phyloP scores from a whole-genome alignment of 192 early-diverging fungal genomes.

The Coemansia sp. region DNA sequence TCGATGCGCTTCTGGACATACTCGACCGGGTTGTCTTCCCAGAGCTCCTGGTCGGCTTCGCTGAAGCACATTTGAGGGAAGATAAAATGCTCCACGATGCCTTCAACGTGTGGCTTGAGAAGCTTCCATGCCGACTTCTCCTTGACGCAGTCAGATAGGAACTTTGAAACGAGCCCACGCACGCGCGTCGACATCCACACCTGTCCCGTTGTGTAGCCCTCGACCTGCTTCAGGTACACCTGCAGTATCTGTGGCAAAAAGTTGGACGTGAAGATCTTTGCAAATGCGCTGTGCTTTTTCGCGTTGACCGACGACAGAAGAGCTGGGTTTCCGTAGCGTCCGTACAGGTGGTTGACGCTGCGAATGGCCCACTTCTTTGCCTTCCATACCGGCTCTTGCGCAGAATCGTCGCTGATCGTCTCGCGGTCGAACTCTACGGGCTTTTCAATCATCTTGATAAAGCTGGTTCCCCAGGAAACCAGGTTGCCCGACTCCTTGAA shows the following conservation, averaged over 20 bases:
- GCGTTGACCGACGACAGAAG: constrained; percentile 54
- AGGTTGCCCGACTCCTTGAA: constrained; percentile 71
- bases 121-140: constrained; percentile 89
- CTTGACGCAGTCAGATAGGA: constrained; percentile 82
- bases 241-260: constrained; percentile 89
- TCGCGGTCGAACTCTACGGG: constrained; percentile 62
- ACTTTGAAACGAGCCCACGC: constrained; percentile 69
- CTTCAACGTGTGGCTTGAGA: constrained; percentile 80
- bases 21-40: constrained; percentile 92
- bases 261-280: constrained; percentile 79
- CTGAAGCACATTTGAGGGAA: constrained; percentile 93
- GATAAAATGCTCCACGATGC: constrained; percentile 83
- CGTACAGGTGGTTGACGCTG: constrained; percentile 83
- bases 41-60: constrained; percentile 80
- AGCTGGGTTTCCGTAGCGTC: constrained; percentile 71
- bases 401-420: constrained; percentile 65
- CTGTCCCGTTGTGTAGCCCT: constrained; percentile 69
- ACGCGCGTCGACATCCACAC: constrained; percentile 73
- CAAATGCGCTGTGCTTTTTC: constrained; percentile 63
- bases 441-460: constrained; percentile 78
- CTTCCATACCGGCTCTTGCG: constrained; percentile 87
- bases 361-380: constrained; percentile 94
- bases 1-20: constrained; percentile 81
- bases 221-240: constrained; percentile 82
- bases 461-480: constrained; percentile 86